phyloP scores from a whole-genome alignment of 345 rosid species.

The Passiflora organensis region DNA sequence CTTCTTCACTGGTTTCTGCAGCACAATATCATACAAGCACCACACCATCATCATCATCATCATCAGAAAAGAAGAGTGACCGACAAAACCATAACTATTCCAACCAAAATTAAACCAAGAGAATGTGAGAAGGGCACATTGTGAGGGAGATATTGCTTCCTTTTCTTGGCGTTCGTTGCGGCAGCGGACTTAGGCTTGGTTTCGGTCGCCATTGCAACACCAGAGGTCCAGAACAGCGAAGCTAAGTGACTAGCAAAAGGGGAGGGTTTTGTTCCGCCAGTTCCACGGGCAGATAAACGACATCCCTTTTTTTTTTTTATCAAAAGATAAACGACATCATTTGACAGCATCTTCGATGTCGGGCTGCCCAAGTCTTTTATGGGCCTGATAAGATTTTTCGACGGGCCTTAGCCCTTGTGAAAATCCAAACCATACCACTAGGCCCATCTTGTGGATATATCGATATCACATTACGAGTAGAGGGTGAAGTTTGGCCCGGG shows the following conservation, averaged over 20 bases:
- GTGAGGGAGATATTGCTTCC: slow-evolving; percentile 73
- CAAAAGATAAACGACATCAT: no score
- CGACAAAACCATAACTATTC: background rate
- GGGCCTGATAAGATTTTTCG: background rate
- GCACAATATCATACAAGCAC: background rate
- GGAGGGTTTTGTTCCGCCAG: background rate
- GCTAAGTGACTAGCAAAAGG: background rate
- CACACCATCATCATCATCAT: no score
- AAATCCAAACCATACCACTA: no score
- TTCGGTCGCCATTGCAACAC: slow-evolving; percentile 38
- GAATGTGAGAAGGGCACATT: slow-evolving; percentile 34
- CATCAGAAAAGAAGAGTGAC: background rate
- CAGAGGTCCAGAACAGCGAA: no score
- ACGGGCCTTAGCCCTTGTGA: background rate
- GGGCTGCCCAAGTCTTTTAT: background rate
- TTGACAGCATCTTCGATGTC: background rate
- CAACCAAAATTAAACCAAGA: background rate
- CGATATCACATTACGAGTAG: no score
- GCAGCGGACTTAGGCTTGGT: slow-evolving; percentile 28
- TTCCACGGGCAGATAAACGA: background rate
- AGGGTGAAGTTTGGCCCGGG: no score
- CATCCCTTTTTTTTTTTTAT: no score
- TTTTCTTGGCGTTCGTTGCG: slow-evolving; percentile 46
- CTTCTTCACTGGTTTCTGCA: slow-evolving; percentile 78
- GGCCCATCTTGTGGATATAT: no score